These are phyloP conservation scores for Calonectria honghensis DNA, from an alignment of 2,329 filamentous ascomycete genomes.

Conservation along the genomic window DNA sequence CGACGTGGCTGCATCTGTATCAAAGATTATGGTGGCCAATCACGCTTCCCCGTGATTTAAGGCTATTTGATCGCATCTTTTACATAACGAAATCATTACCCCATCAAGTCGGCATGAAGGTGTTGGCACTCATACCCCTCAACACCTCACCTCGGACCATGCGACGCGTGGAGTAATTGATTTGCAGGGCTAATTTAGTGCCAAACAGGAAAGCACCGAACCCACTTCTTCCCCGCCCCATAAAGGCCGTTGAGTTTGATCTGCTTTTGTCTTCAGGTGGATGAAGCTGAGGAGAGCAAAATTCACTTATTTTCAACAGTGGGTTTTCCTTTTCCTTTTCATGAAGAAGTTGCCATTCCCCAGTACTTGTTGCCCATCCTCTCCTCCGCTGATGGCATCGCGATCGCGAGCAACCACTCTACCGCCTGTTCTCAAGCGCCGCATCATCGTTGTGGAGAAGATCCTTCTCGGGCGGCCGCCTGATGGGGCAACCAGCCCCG, in stretches of 20 bases:
- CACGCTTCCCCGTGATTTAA: not conserved
- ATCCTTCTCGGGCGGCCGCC: not conserved
- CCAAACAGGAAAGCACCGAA: slow-evolving; percentile 18
- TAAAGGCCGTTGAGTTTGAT: too few relatives aligned
- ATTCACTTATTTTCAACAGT: not conserved
- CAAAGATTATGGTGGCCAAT: not conserved
- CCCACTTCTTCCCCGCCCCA: not conserved
- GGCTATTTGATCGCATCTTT: not conserved
- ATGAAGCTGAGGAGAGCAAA: too few relatives aligned
- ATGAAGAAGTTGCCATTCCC: not conserved
- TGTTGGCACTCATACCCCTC: not conserved
- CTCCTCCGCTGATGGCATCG: not conserved
- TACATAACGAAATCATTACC: not conserved
- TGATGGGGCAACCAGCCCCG: not conserved
- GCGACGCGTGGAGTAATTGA: not conserved
- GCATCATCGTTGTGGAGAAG: not conserved
- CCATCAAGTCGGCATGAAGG: not conserved
- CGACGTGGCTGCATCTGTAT: not conserved
- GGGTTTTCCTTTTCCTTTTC: not conserved
- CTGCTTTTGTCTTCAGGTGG: not conserved
- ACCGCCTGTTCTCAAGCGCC: not conserved
- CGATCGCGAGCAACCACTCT: too few relatives aligned
- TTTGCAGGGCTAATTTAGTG: not conserved
- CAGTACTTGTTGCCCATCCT: not conserved
- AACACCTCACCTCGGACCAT: not conserved